These are phyloP conservation scores for Tylopilus felleus DNA, from an alignment of 768 basidiomycete species.

Conservation along the genomic window DNA sequence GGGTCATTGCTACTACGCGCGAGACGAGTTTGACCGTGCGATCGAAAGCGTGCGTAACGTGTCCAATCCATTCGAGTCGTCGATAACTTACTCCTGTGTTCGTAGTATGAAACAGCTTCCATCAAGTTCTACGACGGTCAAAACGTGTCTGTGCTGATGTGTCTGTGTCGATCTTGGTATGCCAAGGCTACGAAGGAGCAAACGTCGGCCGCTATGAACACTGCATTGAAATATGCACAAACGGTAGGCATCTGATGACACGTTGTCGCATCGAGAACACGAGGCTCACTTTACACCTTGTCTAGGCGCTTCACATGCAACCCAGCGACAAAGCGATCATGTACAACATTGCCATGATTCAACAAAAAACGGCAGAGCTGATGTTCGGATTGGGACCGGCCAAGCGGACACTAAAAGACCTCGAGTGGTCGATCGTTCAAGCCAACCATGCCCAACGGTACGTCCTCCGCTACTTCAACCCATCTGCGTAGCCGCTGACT, in stretches of 20 bases:
- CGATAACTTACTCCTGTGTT: neutral
- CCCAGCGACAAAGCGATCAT: conserved; percentile 86
- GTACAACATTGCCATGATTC: conserved; percentile 98
- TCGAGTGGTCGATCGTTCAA: conserved; percentile 73
- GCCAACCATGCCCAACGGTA: conserved; percentile 87
- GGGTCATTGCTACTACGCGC: conserved; percentile 90
- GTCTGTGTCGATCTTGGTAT: conserved; percentile 91
- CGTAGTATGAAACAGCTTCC: conserved; percentile 89
- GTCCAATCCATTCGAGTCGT: neutral
- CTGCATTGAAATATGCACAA: conserved; percentile 82
- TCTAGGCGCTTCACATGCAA: conserved; percentile 77
- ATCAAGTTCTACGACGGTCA: conserved; percentile 70
- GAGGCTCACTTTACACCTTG: conserved; percentile 1
- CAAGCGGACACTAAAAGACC: conserved; percentile 78
- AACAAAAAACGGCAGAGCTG: conserved; percentile 94
- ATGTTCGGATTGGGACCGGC: conserved; percentile 67
- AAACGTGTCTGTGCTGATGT: conserved; percentile 73
- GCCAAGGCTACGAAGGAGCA: conserved; percentile 90
- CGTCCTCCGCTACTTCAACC: conserved; percentile 18
- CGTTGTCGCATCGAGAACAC: neutral
- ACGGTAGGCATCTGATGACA: conserved; percentile 41
- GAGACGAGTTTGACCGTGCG: conserved; percentile 93
- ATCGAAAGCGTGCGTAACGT: conserved; percentile 79
- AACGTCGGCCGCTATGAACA: conserved; percentile 75
- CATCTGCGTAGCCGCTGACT: neutral